Evolutionary conservation across 768 basidiomycete species (phyloP), one percentile per base, ranked within the genome.

Genomic region (Rhizopogon sp.): DNA sequence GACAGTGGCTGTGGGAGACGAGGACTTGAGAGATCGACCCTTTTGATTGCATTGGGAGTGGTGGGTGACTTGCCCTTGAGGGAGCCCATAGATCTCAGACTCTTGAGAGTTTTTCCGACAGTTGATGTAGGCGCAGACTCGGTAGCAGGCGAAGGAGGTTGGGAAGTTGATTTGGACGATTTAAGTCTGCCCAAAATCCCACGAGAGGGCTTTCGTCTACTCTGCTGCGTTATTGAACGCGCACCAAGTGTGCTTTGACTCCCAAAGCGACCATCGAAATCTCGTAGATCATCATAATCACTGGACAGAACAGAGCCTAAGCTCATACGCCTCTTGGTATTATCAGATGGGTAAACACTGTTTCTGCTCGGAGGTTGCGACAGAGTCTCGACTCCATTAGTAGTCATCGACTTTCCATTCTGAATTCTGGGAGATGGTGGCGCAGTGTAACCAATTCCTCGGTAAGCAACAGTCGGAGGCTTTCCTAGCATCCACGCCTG

Each of bases 401-500:
- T 57, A 58, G 39, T 70, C 31, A 47, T 63, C 8, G 64, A 45
- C 28, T 64, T 68, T 35, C 53, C 31, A 46, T 57, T 50, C 39
- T 54, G 43, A 59, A 51, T 73, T 60, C 58, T 75, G 64, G 72
- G 47, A 63, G 74, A 60, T 7, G 69, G 64, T 16, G 70, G 67
- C 17, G 81, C 82, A 42, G 83, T 83, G 64, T 88, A 93, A 17
- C 90, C 93, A 64, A 97, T 94, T 31, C 91, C 93, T 62, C 90
- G 81, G 63, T 85, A 93, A 1, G 88, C 79, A 41, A 93, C 76
- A 1, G 87, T 85, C 9, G 94, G 95, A 16, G 93, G 91, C 64
- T 98, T 98, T 59, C 96, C 97, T 31, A 99, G 82, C 86, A 92
- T 91, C 91, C 95, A 98, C 0, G 91, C 90, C 65, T 97, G 93